Conservation (phyloP, 2,329 filamentous ascomycete genomes). For the Beauveria sp. region DNA sequence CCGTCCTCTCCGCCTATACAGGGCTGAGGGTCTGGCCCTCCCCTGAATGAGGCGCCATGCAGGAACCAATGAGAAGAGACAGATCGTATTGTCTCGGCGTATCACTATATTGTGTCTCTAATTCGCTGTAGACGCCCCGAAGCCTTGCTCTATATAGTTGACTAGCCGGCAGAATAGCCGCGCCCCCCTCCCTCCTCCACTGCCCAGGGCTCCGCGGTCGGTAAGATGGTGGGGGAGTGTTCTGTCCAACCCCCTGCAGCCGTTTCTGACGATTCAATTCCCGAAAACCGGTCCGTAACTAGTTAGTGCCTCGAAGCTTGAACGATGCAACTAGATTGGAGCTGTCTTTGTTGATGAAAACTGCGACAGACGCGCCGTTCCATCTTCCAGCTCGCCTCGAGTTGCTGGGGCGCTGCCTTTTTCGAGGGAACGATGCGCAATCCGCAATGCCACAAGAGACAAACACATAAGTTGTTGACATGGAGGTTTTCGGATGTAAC, state of each 20-base stretch:
- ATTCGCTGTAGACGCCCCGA: too few relatives aligned
- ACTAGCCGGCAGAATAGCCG: neutral
- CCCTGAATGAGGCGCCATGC: neutral
- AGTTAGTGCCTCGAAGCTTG: too few relatives aligned
- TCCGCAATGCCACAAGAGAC: too few relatives aligned
- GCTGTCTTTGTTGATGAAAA: too few relatives aligned
- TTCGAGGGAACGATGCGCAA: too few relatives aligned
- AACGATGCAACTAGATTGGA: too few relatives aligned
- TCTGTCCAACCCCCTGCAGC: neutral
- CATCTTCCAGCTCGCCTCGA: too few relatives aligned
- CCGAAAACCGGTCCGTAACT: too few relatives aligned
- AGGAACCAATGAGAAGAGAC: neutral
- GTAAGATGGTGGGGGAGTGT: neutral
- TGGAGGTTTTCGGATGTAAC: neutral
- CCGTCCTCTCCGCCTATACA: neutral
- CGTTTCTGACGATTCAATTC: too few relatives aligned
- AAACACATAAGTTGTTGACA: neutral
- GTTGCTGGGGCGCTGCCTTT: too few relatives aligned
- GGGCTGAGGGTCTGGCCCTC: neutral
- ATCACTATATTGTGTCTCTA: neutral
- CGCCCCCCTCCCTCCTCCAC: neutral
- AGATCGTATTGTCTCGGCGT: neutral
- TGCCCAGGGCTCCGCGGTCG: neutral
- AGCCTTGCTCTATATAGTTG: neutral
- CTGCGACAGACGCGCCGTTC: too few relatives aligned